Evolutionary conservation across 176 grass and related monocot species (phyloP).

Genomic region (Neostapfia colusana): DNA sequence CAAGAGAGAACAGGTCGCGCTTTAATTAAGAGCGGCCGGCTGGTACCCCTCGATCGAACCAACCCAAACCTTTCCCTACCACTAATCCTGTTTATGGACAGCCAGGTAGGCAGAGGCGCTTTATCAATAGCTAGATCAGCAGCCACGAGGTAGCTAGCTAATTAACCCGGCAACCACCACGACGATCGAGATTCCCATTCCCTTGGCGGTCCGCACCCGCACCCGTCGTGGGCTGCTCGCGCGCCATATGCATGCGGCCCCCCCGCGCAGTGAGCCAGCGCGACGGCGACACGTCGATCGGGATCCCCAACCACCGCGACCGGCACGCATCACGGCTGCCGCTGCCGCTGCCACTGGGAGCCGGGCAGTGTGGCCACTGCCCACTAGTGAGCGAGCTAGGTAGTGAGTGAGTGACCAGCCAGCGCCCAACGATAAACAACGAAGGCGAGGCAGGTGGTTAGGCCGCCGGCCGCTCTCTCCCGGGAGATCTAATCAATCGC

Average conservation of each 20-base stretch:
- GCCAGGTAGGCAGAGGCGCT: conserved; percentile 14
- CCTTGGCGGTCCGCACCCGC: background rate
- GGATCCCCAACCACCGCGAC: conserved; percentile 20
- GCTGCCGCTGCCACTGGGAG: conserved; percentile 13
- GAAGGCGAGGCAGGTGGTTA: conserved; percentile 24
- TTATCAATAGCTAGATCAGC: conserved; percentile 4
- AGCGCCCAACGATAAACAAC: conserved; percentile 34
- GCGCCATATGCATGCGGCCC: too few species aligned
- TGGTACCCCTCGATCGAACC: background rate
- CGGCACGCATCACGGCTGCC: background rate
- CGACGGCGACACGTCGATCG: background rate
- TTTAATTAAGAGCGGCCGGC: background rate
- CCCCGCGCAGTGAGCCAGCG: background rate
- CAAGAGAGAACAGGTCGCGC: background rate
- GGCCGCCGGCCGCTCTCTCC: conserved; percentile 27
- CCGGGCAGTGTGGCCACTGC: conserved; percentile 11
- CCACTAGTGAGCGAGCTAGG: background rate
- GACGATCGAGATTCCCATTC: conserved; percentile 2
- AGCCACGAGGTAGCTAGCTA: conserved; percentile 42
- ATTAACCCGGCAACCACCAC: conserved; percentile 53
- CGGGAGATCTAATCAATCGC: background rate
- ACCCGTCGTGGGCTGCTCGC: background rate
- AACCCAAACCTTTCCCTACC: background rate
- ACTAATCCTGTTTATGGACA: background rate
- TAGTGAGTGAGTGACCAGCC: background rate